Conservation (phyloP, 2,329 filamentous ascomycete genomes). For the Neopestalotiopsis rosae region DNA sequence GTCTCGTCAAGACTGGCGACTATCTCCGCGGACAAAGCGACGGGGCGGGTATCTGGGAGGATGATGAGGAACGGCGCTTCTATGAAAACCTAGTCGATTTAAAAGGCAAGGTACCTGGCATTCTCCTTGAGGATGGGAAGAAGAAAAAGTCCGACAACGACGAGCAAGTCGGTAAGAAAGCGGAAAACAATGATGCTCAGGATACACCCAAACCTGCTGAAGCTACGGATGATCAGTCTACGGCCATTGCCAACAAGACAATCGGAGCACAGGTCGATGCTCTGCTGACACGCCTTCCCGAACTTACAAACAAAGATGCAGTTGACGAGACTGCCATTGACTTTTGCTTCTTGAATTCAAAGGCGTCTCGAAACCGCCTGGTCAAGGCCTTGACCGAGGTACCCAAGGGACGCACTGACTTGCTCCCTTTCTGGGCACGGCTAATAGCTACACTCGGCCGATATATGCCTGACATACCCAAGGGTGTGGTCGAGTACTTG, state of each 20-base stretch:
- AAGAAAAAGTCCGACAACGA: constrained; percentile 89
- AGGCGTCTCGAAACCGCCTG: constrained; percentile 92
- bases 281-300: constrained; percentile 83
- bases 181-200: constrained; percentile 57
- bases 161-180: constrained; percentile 81
- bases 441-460: constrained; percentile 91
- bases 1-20: constrained; percentile 90
- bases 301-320: constrained; percentile 87
- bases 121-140: constrained; percentile 90
- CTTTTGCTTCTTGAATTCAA: constrained; percentile 98
- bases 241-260: constrained; percentile 95
- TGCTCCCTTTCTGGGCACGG: constrained; percentile 90
- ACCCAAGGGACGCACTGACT: constrained; percentile 89
- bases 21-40: constrained; percentile 90
- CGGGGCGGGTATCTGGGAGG: constrained; percentile 95
- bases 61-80: constrained; percentile 96
- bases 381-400: constrained; percentile 94
- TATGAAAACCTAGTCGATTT: constrained; percentile 97
- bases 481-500: constrained; percentile 87
- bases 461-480: constrained; percentile 93
- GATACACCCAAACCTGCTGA: constrained; percentile 57
- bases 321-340: constrained; percentile 94
- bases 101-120: constrained; percentile 92
- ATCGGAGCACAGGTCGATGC: constrained; percentile 97
- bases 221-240: constrained; percentile 80